Evolutionary conservation across 1,284 basidiomycete genomes (phyloP), one percentile per base, ranked within the genome.

Genomic region (Naganishia cerealis): DNA sequence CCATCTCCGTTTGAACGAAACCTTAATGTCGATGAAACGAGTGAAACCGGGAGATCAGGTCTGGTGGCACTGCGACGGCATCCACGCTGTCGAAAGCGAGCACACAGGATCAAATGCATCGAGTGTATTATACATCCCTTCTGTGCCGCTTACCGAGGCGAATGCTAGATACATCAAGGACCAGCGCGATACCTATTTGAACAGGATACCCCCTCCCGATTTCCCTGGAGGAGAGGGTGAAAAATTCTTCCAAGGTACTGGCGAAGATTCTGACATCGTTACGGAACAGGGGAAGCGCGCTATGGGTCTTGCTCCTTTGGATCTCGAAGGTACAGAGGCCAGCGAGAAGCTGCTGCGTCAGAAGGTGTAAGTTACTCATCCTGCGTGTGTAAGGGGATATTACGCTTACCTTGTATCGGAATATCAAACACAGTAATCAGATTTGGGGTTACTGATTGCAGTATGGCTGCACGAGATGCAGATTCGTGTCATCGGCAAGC

Each of bases 111-210:
- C 74, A 13, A 81, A 80, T 4, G 88, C 91, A 72, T 89, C 89
- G 0, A 87, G 87, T 0, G 90, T 91, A 29, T 75, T 92, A 67
- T 92, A 92, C 76, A 91, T 91, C 67, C 90, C 90, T 0, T 86
- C 89, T 3, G 86, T 87, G 0, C 90, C 90, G 0, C 80, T 90
- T 15, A 90, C 89, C 0, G 59, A 82, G 38, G 78, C 84, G 68
- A 91, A 90, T 76, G 86, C 85, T 8, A 78, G 80, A 16, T 91
- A 91, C 73, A 81, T 91, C 39, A 80, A 81, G 38, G 82, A 83
- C 59, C 90, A 92, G 77, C 81, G 84, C 1, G 77, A 75, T 2
- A 82, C 82, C 39, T 90, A 90, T 73, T 61, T 82, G 1, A 71
- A 73, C 0, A 87, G 87, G 0, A 75, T 84, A 16, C 89, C 89